Conservation (phyloP, 192 early-diverging fungal genomes). For the Geranomyces michiganensis region DNA sequence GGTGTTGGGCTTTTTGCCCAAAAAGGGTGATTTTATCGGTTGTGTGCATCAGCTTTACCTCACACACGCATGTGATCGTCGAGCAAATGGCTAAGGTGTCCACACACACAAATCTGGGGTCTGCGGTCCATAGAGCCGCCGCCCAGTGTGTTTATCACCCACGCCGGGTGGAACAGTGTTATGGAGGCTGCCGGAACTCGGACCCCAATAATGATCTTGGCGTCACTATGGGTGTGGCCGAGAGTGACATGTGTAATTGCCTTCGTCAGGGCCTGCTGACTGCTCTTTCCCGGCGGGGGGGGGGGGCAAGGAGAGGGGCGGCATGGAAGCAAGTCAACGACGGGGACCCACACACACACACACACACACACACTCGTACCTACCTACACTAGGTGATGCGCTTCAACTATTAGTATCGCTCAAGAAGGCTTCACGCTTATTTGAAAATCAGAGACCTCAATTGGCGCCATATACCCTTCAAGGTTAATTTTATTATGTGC, state of each 20-base stretch:
- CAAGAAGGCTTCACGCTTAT: too few species aligned
- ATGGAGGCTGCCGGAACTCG: not conserved
- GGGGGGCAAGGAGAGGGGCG: too few species aligned
- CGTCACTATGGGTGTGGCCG: not conserved
- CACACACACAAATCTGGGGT: not conserved
- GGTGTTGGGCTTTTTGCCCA: not conserved
- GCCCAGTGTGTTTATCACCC: not conserved
- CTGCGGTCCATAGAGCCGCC: not conserved
- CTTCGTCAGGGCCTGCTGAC: too few species aligned
- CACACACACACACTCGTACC: too few species aligned
- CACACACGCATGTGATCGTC: not conserved
- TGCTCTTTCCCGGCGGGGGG: too few species aligned
- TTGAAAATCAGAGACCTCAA: too few species aligned
- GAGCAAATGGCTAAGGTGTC: not conserved
- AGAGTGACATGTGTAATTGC: not conserved
- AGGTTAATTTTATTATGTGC: too few species aligned
- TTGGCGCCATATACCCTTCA: too few species aligned
- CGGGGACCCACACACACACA: too few species aligned
- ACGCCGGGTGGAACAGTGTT: constrained; percentile 12
- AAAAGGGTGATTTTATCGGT: not conserved
- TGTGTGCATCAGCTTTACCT: not conserved
- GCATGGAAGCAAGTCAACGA: too few species aligned
- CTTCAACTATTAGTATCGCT: too few species aligned
- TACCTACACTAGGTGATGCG: too few species aligned
- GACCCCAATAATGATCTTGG: not conserved